Evolutionary conservation across 306 rosid species (phyloP).

Genomic region (Prunus fruticosa): DNA sequence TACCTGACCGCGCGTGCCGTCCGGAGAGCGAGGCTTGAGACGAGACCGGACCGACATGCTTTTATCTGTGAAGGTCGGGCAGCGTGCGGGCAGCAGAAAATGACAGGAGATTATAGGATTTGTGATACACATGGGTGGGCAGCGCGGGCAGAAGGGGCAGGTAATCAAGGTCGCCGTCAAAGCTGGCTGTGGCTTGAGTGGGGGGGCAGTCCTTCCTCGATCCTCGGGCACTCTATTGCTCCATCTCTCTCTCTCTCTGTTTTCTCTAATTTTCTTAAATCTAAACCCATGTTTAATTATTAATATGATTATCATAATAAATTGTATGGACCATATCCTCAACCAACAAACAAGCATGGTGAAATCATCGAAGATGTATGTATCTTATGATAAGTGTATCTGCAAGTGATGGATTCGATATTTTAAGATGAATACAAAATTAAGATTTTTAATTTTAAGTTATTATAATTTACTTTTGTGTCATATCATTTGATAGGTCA

Average conservation of each 20-base stretch:
- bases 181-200: slow-evolving; percentile 16
- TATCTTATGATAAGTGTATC: too few relatives aligned
- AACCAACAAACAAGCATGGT: too few relatives aligned
- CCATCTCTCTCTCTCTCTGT: neutral
- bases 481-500: too few relatives aligned
- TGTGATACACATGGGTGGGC: slow-evolving; percentile 20
- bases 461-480: too few relatives aligned
- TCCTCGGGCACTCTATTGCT: slow-evolving; percentile 34
- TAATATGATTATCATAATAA: too few relatives aligned
- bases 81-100: slow-evolving; percentile 45
- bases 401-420: too few relatives aligned
- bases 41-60: slow-evolving; percentile 3
- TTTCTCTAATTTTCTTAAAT: too few relatives aligned
- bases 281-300: too few relatives aligned
- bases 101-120: slow-evolving; percentile 35
- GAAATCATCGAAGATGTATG: too few relatives aligned
- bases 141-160: slow-evolving; percentile 48
- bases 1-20: slow-evolving; percentile 78
- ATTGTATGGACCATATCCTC: too few relatives aligned
- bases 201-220: slow-evolving; percentile 46
- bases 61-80: neutral
- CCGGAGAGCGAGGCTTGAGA: slow-evolving; percentile 47
- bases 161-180: slow-evolving; percentile 39
- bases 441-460: too few relatives aligned
- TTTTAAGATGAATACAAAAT: too few relatives aligned